These are phyloP conservation scores for Trematosphaeria pertusa DNA, from an alignment of 2,329 filamentous ascomycete genomes.

Conservation along the genomic window DNA sequence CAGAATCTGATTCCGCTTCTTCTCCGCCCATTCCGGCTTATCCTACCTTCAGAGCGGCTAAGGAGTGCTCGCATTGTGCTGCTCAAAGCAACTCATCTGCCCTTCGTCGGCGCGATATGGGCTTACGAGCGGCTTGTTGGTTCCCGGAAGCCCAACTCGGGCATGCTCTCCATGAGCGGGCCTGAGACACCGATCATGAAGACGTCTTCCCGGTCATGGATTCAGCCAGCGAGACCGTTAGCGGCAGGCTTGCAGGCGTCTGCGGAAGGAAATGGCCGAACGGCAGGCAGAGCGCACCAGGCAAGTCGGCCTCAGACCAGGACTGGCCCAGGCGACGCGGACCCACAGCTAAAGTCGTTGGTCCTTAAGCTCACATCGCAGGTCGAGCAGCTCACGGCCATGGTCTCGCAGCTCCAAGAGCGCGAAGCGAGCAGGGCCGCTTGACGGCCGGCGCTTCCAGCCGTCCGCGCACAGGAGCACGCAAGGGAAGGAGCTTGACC, in stretches of 20 bases:
- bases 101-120: constrained; percentile 73
- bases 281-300: constrained; percentile 22
- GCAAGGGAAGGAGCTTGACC: constrained; percentile 7
- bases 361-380: constrained; percentile 48
- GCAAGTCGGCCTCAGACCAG: constrained; percentile 29
- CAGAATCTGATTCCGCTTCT: constrained; percentile 76
- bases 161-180: constrained; percentile 37
- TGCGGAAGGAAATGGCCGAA: constrained; percentile 23
- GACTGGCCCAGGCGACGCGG: constrained; percentile 31
- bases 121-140: constrained; percentile 64
- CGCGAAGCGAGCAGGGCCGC: constrained; percentile 39
- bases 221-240: constrained; percentile 41
- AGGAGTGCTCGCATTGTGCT: constrained; percentile 66
- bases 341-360: constrained; percentile 44
- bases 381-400: constrained; percentile 48
- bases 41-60: constrained; percentile 70
- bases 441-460: constrained; percentile 47
- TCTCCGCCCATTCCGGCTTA: constrained; percentile 74
- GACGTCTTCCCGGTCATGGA: constrained; percentile 36
- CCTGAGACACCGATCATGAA: constrained; percentile 39
- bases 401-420: constrained; percentile 48
- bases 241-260: constrained; percentile 33
- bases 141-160: constrained; percentile 26
- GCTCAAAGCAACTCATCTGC: constrained; percentile 67
- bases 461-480: constrained; percentile 19